Conservation (phyloP, 169 alveolate genomes). For the Plasmodium inui region DNA sequence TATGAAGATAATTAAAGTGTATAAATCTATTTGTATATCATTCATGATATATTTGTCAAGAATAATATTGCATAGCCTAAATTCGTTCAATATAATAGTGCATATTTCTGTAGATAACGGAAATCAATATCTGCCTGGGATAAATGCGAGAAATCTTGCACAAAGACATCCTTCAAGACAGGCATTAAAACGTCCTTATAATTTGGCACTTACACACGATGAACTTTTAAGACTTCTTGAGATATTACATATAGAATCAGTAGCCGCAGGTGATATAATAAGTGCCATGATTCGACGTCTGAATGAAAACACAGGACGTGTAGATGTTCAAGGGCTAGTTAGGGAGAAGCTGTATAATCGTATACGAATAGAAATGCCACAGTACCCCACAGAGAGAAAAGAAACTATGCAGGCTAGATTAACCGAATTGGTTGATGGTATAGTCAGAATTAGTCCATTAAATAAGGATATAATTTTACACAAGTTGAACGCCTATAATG, state of each 20-base stretch:
- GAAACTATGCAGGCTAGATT: not conserved
- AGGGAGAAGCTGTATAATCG: not conserved
- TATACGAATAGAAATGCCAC: not conserved
- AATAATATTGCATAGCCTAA: not conserved
- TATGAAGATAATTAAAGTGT: slow-evolving; percentile 8
- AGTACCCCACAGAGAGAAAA: not conserved
- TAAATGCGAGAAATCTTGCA: slow-evolving; percentile 4
- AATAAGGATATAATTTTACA: not conserved
- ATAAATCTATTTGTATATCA: not conserved
- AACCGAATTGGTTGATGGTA: not conserved
- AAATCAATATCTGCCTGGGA: not conserved
- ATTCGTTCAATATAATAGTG: not conserved
- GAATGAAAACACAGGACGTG: not conserved
- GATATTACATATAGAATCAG: not conserved
- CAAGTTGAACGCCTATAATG: not conserved
- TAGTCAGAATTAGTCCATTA: not conserved
- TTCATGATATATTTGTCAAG: not conserved
- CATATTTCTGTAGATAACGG: not conserved
- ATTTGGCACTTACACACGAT: slow-evolving; percentile 1
- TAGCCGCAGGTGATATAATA: not conserved
- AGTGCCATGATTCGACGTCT: not conserved
- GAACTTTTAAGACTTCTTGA: not conserved
- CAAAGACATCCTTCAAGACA: not conserved
- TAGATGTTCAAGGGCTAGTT: not conserved
- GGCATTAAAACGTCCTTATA: not conserved